Conservation (phyloP, 768 basidiomycete genomes). For the Boletales sp. region DNA sequence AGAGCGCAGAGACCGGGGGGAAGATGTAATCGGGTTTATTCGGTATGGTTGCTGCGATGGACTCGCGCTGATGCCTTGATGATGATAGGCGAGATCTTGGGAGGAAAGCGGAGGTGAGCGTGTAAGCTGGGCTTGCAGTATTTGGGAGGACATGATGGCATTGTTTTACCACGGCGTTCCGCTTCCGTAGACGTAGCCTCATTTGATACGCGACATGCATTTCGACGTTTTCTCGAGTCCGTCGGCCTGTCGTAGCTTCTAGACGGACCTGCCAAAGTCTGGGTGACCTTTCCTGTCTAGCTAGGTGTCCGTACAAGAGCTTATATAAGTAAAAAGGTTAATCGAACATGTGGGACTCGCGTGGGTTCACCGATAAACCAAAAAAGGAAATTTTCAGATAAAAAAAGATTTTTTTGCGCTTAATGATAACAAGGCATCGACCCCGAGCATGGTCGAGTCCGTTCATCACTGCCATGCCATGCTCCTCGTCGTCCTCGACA, state of each 20-base stretch:
- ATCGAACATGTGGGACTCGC: slow-evolving; percentile 12
- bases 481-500: slow-evolving; percentile 5
- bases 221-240: background rate
- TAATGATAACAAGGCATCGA: slow-evolving; percentile 3
- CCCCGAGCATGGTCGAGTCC: slow-evolving; percentile 24
- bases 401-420: slow-evolving; percentile 21
- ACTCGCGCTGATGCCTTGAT: slow-evolving; percentile 50
- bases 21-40: slow-evolving; percentile 52
- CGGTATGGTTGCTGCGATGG: slow-evolving; percentile 55
- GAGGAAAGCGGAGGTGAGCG: slow-evolving; percentile 6
- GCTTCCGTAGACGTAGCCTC: slow-evolving; percentile 15
- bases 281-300: slow-evolving; percentile 8
- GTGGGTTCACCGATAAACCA: slow-evolving; percentile 13
- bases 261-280: too few species aligned
- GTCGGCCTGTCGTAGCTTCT: too few species aligned
- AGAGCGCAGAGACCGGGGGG: slow-evolving; percentile 37
- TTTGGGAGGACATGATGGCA: slow-evolving; percentile 19
- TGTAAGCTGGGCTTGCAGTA: slow-evolving; percentile 25
- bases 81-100: slow-evolving; percentile 3
- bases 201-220: slow-evolving; percentile 10
- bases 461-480: background rate
- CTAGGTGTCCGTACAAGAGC: background rate
- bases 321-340: slow-evolving; percentile 8
- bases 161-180: slow-evolving; percentile 24
- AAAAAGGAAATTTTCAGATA: slow-evolving; percentile 9